Evolutionary conservation across 2,329 filamentous ascomycete genomes (phyloP).

Genomic region (Alternaria alternata): DNA sequence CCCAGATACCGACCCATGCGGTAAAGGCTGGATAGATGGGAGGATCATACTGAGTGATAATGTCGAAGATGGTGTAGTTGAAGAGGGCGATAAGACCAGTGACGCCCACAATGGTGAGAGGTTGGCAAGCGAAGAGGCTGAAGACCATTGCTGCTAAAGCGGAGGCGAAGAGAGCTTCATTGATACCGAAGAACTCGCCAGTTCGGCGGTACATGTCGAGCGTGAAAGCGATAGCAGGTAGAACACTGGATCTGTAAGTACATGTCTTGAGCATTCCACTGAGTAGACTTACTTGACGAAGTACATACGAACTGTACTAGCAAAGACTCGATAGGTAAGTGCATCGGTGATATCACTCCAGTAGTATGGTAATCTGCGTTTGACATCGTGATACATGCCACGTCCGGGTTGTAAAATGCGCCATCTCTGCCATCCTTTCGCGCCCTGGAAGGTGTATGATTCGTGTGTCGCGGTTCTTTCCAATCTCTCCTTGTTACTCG

Average conservation of each 20-base stretch:
- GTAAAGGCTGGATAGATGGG: constrained; percentile 63
- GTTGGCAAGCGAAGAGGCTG: constrained; percentile 61
- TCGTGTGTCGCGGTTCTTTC: constrained; percentile 32
- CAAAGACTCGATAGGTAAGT: constrained; percentile 63
- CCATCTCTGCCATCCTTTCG: constrained; percentile 53
- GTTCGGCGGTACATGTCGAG: constrained; percentile 67
- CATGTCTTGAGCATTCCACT: no score
- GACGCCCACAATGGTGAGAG: constrained; percentile 65
- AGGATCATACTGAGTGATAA: constrained; percentile 59
- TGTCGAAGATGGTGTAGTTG: constrained; percentile 69
- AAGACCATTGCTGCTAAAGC: constrained; percentile 65
- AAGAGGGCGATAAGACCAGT: constrained; percentile 61
- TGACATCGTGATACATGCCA: constrained; percentile 65
- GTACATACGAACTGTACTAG: constrained; percentile 66
- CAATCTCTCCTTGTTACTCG: constrained; percentile 3
- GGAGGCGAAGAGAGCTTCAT: constrained; percentile 64
- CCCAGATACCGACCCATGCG: constrained; percentile 66
- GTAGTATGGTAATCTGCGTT: constrained; percentile 63
- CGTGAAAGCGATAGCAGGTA: constrained; percentile 66
- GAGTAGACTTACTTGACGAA: constrained; percentile 60
- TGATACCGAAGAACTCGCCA: constrained; percentile 64
- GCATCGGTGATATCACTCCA: constrained; percentile 65
- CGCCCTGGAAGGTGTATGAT: constrained; percentile 48
- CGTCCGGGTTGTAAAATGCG: constrained; percentile 56
- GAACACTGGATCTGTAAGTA: constrained; percentile 49